A percentile compares a stretch with the other conserved stretches of the same genome.
phyloP scores from a whole-genome alignment of 164 flowering plant genomes.

The Vitis rotundifolia region DNA sequence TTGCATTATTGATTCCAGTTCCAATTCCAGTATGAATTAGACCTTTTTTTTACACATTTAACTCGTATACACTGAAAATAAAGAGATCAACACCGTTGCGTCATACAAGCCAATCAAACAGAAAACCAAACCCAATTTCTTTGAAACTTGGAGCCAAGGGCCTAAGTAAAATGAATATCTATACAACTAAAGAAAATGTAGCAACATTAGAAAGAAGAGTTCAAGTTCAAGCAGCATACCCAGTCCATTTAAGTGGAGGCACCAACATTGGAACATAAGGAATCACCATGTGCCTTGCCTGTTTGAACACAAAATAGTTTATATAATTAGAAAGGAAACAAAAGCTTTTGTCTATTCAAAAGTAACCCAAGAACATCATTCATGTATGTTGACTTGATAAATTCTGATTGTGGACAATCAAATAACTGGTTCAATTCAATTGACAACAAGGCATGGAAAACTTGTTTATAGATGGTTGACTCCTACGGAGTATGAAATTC shows the following conservation, averaged over 20 bases:
- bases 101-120: no score
- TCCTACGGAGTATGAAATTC: no score
- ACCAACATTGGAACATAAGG: constrained; percentile 83
- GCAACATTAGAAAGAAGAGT: background rate
- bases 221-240: constrained; percentile 31
- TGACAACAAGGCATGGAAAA: background rate
- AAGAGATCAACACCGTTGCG: no score
- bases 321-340: constrained; percentile 1
- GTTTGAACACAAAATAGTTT: constrained; percentile 13
- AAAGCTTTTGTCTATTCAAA: background rate
- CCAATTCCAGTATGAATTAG: no score
- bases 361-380: no score
- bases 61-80: no score
- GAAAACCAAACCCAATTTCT: no score
- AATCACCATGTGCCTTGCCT: constrained; percentile 76
- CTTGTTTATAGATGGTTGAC: no score
- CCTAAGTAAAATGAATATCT: background rate
- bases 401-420: background rate
- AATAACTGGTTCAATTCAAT: background rate
- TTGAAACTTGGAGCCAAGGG: no score
- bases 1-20: no score
- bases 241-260: constrained; percentile 68
- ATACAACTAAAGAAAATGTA: constrained; percentile 2
- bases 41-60: no score
- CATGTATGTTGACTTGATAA: background rate